Percentiles rank a stretch among this genome's conserved stretches.
These are phyloP conservation scores for Trichoderma breve DNA, from an alignment of 2,329 filamentous ascomycete genomes.

Conservation along the genomic window DNA sequence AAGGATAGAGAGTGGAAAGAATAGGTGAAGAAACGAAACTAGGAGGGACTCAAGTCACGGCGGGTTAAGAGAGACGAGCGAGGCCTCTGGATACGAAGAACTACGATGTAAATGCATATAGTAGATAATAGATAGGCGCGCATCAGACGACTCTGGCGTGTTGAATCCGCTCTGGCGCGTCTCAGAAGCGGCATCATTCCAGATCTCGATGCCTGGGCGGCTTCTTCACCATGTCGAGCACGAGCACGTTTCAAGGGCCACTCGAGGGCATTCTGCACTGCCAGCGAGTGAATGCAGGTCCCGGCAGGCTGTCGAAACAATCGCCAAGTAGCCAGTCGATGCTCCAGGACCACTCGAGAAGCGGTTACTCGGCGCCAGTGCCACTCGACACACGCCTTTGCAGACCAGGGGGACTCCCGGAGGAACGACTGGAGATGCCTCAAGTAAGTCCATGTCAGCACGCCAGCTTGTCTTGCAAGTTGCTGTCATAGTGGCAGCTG, in stretches of 20 bases:
- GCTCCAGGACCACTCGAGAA: constrained; percentile 20
- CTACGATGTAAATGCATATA: constrained; percentile 1
- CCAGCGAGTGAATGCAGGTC: constrained; percentile 9
- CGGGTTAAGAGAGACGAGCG: background rate
- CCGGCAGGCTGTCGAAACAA: constrained; percentile 14
- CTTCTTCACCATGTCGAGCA: constrained; percentile 8
- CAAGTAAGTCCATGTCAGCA: background rate
- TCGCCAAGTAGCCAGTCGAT: background rate
- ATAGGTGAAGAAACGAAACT: background rate
- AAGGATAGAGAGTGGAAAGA: background rate
- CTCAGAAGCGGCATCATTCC: constrained; percentile 6
- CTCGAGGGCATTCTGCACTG: background rate
- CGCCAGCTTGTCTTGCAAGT: background rate
- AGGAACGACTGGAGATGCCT: background rate
- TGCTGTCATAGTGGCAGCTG: background rate
- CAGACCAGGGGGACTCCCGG: background rate
- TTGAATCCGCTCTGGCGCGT: background rate
- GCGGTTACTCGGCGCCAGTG: constrained; percentile 17
- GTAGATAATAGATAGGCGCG: background rate
- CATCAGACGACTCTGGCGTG: constrained; percentile 8
- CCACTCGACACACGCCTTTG: constrained; percentile 21
- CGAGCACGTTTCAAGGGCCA: background rate
- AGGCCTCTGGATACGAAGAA: background rate
- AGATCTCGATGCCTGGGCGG: background rate
- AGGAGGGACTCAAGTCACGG: background rate